A percentile compares a stretch with the other conserved stretches of the same genome.
Evolutionary conservation across 2,329 filamentous ascomycete genomes (phyloP).

Genomic region (Alternaria incomplexa): DNA sequence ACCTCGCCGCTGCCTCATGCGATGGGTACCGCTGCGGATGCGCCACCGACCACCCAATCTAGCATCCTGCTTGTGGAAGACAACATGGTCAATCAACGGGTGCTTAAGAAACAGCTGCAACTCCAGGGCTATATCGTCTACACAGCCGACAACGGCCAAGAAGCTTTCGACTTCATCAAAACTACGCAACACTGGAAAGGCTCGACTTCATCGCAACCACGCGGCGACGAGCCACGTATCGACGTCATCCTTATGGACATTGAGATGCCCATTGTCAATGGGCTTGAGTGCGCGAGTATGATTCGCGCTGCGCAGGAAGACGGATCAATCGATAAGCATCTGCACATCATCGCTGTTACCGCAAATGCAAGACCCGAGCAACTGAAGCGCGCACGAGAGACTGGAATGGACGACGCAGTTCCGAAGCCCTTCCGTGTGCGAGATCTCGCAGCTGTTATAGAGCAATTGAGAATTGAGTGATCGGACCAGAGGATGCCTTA

Average conservation of each 20-base stretch:
- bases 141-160: slow-evolving; percentile 35
- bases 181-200: neutral
- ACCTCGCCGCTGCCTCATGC: neutral
- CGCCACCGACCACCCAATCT: neutral
- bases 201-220: slow-evolving; percentile 19
- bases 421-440: slow-evolving; percentile 4
- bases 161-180: slow-evolving; percentile 11
- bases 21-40: neutral
- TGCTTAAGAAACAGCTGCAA: slow-evolving; percentile 30
- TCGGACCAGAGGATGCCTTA: neutral
- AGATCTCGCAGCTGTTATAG: neutral
- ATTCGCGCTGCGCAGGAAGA: slow-evolving; percentile 24
- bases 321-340: slow-evolving; percentile 15
- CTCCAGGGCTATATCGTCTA: slow-evolving; percentile 27
- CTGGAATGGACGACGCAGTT: slow-evolving; percentile 5
- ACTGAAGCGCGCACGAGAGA: slow-evolving; percentile 11
- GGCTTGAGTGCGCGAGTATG: slow-evolving; percentile 23
- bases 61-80: slow-evolving; percentile 10
- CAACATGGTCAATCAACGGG: slow-evolving; percentile 40
- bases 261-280: slow-evolving; percentile 44
- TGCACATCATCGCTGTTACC: slow-evolving; percentile 33
- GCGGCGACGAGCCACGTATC: neutral
- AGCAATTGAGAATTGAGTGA: neutral
- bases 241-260: slow-evolving; percentile 29
- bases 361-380: slow-evolving; percentile 38